A percentile compares a stretch with the other conserved stretches of the same genome.
Evolutionary conservation across 805 yeast species (phyloP).

Genomic region (Starmerella khaoyaiensis): DNA sequence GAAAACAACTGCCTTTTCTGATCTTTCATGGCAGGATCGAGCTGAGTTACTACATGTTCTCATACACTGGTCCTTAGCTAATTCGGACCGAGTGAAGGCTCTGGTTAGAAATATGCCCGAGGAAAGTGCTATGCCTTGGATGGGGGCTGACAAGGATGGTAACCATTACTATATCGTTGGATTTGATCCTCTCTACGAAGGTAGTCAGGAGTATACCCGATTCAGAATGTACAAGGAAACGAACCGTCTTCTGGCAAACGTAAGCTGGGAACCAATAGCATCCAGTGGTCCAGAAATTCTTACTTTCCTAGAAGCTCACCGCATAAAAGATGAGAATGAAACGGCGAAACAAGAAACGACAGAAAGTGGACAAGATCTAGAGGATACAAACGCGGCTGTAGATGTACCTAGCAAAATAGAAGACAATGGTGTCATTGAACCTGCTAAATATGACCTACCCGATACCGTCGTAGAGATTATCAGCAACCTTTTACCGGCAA

Average conservation of each 20-base stretch:
- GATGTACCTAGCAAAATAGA: not conserved
- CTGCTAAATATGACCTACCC: slow-evolving; percentile 13
- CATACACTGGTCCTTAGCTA: slow-evolving; percentile 26
- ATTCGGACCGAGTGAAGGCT: slow-evolving; percentile 24
- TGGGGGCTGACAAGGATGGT: slow-evolving; percentile 20
- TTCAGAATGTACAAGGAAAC: slow-evolving; percentile 28
- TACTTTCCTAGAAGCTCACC: slow-evolving; percentile 14
- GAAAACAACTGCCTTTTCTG: slow-evolving; percentile 21
- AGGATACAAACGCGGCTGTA: not conserved
- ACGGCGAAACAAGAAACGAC: not conserved
- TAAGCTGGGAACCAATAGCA: slow-evolving; percentile 29
- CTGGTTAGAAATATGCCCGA: slow-evolving; percentile 16
- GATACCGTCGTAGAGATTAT: slow-evolving; percentile 18
- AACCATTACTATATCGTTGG: slow-evolving; percentile 21
- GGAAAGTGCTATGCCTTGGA: slow-evolving; percentile 19
- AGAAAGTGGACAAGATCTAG: not conserved
- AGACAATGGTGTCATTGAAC: not conserved
- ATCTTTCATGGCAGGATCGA: slow-evolving; percentile 26
- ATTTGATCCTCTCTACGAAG: slow-evolving; percentile 16
- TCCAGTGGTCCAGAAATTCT: slow-evolving; percentile 21
- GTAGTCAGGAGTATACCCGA: slow-evolving; percentile 23
- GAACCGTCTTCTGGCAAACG: slow-evolving; percentile 24
- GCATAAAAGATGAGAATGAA: not conserved
- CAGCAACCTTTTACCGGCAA: slow-evolving; percentile 15
- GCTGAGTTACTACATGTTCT: slow-evolving; percentile 27